These are phyloP conservation scores for Aspergillus indologenus DNA, from an alignment of 495 filamentous ascomycete genomes.

Conservation along the genomic window DNA sequence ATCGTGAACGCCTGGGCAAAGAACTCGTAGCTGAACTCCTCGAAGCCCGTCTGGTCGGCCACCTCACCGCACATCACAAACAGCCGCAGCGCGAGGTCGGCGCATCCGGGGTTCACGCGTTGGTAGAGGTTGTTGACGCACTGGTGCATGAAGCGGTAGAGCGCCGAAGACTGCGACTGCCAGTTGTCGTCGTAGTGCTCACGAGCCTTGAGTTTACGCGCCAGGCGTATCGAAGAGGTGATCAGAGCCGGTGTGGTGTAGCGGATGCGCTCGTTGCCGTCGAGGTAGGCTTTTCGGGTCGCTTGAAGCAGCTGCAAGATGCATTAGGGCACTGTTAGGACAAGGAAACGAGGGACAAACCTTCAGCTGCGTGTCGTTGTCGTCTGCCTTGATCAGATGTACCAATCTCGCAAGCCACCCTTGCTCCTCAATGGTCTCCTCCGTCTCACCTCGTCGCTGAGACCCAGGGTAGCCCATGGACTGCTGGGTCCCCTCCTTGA, in stretches of 20 bases:
- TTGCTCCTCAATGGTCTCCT: constrained; percentile 96
- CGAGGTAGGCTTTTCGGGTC: constrained; percentile 79
- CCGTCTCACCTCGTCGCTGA: constrained; percentile 71
- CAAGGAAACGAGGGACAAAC: constrained; percentile 28
- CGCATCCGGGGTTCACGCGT: constrained; percentile 73
- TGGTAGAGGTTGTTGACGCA: constrained; percentile 84
- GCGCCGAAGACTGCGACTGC: constrained; percentile 80
- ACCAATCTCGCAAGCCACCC: constrained; percentile 91
- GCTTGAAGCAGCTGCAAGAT: constrained; percentile 72
- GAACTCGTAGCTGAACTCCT: constrained; percentile 96
- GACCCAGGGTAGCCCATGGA: constrained; percentile 76
- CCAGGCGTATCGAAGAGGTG: constrained; percentile 85
- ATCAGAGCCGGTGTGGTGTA: constrained; percentile 92
- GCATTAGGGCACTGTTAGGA: constrained; percentile 24
- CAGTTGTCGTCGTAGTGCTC: constrained; percentile 96
- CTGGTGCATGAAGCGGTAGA: constrained; percentile 94
- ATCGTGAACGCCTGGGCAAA: constrained; percentile 98
- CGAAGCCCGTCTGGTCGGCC: constrained; percentile 86
- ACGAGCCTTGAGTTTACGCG: constrained; percentile 81
- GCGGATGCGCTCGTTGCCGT: constrained; percentile 92
- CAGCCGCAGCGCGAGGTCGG: constrained; percentile 82
- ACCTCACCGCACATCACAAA: constrained; percentile 91
- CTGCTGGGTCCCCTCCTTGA: constrained; percentile 87
- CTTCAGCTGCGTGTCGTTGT: constrained; percentile 93
- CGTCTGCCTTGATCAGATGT: constrained; percentile 75